Base-by-base conservation (phyloP, 176 grass and related monocot genomes). In the Poa annua region DNA sequence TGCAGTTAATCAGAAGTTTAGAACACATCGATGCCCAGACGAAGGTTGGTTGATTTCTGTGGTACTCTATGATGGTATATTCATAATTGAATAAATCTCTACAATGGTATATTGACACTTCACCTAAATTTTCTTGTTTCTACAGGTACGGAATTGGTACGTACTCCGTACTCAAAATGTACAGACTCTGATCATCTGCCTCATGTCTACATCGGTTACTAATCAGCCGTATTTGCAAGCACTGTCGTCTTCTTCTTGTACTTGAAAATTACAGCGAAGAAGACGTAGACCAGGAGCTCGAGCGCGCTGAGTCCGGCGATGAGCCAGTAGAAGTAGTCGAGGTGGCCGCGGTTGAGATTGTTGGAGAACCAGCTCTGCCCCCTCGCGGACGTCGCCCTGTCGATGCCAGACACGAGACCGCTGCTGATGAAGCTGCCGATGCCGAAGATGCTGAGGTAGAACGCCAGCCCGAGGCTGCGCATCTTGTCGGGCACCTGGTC, bases 401-500 rank as follows among this genome's bases (percentile, higher is more conserved):
- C 59, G 20, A 87, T 87, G 41, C 22, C 62, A 0, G 81, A 76
- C 42, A 87, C 76, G 17, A 91, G 70, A 3, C 42, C 71, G 42
- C 89, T 80, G 63, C 80, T 87, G 85, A 87, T 87, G 81, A 91
- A 84, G 85, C 80, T 81, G 10, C 84, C 85, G 19, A 87, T 55
- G 42, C 81, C 80, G 71, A 87, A 80, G 76, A 84, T 81, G 71
- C 85, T 90, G 45, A 90, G 49, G 67, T 86, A 90, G 25, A 90
- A 80, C 66, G 84, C 79, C 5, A 90, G 67, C 15, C 88, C 88
- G 49, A 90, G 67, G 88, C 56, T 75, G 41, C 88, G 77, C 36
- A 86, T 76, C 85, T 84, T 86, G 78, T 86, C 86, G 17, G 83
- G 88, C 48, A 96, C 88, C 86, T 92, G 88, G 44, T 90, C 83